These are phyloP conservation scores for Artemisia annua DNA, from an alignment of 129 eudicot genomes.

Conservation along the genomic window DNA sequence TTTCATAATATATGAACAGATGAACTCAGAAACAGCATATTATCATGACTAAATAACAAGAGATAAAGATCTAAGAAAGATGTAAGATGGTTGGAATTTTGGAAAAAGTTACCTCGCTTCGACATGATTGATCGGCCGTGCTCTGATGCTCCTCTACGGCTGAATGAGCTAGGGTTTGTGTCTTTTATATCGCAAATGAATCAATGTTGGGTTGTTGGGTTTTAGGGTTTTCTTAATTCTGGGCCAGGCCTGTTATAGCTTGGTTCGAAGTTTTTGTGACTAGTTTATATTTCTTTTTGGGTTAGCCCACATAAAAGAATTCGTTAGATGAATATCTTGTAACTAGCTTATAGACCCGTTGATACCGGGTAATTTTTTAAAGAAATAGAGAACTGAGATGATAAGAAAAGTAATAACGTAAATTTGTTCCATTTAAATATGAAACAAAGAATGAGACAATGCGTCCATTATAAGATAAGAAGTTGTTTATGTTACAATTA, in stretches of 20 bases:
- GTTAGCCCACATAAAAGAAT: no score
- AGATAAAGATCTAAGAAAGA: background rate
- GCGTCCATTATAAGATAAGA: no score
- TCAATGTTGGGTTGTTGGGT: background rate
- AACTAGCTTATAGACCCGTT: no score
- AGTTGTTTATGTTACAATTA: no score
- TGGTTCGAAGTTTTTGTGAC: background rate
- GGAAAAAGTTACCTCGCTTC: slow-evolving; percentile 47
- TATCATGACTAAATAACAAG: background rate
- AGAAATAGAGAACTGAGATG: no score
- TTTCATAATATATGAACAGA: no score
- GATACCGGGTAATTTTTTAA: no score
- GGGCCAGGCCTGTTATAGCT: slow-evolving; percentile 23
- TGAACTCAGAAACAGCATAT: no score
- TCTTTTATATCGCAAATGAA: slow-evolving; percentile 22
- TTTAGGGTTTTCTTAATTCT: slow-evolving; percentile 22
- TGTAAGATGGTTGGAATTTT: background rate
- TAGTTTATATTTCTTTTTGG: background rate
- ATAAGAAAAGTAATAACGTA: no score
- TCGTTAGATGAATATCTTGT: no score
- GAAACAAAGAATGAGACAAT: no score
- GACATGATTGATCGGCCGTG: slow-evolving; percentile 51
- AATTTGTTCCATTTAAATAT: no score
- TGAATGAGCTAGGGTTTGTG: slow-evolving; percentile 6
- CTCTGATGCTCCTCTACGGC: slow-evolving; percentile 2